These are phyloP conservation scores for Eucalyptus pauciflora DNA, from an alignment of 345 rosid species.

Conservation along the genomic window DNA sequence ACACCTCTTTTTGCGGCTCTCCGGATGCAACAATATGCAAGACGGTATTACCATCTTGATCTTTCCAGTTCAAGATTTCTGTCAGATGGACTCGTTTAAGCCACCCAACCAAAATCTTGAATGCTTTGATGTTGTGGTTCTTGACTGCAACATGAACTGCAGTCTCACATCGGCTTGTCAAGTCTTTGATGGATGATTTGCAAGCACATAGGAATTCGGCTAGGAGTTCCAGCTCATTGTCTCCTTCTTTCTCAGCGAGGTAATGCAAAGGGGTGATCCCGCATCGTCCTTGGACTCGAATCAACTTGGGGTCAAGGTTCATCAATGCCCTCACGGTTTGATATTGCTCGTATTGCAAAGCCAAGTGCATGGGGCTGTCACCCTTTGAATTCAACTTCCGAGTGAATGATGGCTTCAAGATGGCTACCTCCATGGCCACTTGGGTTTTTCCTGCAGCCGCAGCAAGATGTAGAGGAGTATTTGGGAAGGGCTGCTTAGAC, in stretches of 20 bases:
- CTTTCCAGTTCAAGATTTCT: too few species aligned
- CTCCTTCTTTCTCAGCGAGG: rapidly evolving
- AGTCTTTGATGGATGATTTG: not conserved
- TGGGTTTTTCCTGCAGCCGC: not conserved
- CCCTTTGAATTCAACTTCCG: not conserved
- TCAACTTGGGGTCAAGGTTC: not conserved
- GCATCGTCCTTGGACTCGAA: not conserved
- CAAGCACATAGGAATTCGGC: not conserved
- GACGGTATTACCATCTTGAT: too few species aligned
- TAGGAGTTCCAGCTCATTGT: not conserved
- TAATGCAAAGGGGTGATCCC: not conserved
- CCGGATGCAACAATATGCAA: not conserved
- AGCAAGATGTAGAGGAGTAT: not conserved
- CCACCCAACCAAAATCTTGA: not conserved
- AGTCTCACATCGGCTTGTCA: not conserved
- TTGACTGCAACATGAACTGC: not conserved
- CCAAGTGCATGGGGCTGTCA: not conserved
- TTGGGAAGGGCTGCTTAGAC: rapidly evolving
- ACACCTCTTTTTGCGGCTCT: not conserved
- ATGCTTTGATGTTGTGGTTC: not conserved
- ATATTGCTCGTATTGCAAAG: not conserved
- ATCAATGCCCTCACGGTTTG: not conserved
- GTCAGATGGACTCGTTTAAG: not conserved
- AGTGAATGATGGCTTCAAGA: not conserved
- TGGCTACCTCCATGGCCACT: not conserved